These are phyloP conservation scores for Plenodomus lindquistii DNA, from an alignment of 2,329 filamentous ascomycete genomes.

Conservation along the genomic window DNA sequence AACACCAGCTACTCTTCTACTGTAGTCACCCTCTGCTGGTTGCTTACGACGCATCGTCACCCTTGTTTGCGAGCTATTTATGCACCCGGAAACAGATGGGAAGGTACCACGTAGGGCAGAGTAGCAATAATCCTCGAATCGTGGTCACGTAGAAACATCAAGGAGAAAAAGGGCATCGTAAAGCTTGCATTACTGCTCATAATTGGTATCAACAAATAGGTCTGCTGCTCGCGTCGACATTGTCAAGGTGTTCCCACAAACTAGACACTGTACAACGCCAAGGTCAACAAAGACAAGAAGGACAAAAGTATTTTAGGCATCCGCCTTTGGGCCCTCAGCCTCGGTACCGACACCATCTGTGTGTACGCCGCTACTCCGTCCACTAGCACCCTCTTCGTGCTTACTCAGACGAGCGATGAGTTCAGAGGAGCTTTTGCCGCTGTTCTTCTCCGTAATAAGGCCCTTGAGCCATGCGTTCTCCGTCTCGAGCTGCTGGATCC, in stretches of 20 bases:
- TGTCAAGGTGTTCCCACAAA: background rate
- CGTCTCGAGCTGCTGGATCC: constrained; percentile 55
- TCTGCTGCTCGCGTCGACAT: background rate
- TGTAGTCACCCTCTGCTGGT: too few species aligned
- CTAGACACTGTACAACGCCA: background rate
- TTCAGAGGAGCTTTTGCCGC: constrained; percentile 40
- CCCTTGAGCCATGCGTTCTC: constrained; percentile 59
- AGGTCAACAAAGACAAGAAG: constrained; percentile 1
- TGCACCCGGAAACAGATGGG: too few species aligned
- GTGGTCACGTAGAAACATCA: too few species aligned
- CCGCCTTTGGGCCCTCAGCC: constrained; percentile 33
- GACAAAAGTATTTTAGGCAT: constrained; percentile 30
- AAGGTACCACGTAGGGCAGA: too few species aligned
- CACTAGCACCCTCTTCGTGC: constrained; percentile 36
- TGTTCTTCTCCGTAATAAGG: constrained; percentile 56
- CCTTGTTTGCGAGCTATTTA: too few species aligned
- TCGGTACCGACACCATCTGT: constrained; percentile 45
- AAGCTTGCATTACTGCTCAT: background rate
- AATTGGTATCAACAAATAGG: constrained; percentile 1
- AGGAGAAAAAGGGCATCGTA: background rate
- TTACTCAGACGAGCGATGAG: constrained; percentile 40
- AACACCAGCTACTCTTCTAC: too few species aligned
- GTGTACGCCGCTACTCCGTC: constrained; percentile 41
- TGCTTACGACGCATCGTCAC: too few species aligned
- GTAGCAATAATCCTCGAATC: too few species aligned